These are phyloP conservation scores for Acacia melanoxylon DNA, from an alignment of 306 rosid species.

Conservation along the genomic window DNA sequence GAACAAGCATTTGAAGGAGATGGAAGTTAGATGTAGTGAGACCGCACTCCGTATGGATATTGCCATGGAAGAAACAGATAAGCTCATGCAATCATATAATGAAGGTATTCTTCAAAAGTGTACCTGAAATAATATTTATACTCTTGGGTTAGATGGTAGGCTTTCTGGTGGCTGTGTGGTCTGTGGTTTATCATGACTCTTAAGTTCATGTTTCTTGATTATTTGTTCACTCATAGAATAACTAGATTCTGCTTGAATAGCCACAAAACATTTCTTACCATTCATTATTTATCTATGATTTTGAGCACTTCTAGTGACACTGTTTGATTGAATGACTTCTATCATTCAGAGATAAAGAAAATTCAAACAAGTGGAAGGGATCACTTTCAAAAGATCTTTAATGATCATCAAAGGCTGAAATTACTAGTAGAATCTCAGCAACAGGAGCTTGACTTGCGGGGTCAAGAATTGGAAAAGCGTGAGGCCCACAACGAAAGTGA, in stretches of 20 bases:
- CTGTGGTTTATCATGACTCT: slow-evolving; percentile 13
- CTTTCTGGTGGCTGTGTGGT: not conserved
- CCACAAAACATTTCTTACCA: slow-evolving; percentile 23
- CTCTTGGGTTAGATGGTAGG: slow-evolving; percentile 1
- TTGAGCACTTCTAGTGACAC: slow-evolving; percentile 19
- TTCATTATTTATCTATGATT: slow-evolving; percentile 19
- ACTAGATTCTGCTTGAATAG: slow-evolving; percentile 20
- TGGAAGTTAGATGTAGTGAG: slow-evolving; percentile 65
- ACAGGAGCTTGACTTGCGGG: slow-evolving; percentile 67
- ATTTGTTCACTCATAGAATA: slow-evolving; percentile 25
- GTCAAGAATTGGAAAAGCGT: slow-evolving; percentile 83
- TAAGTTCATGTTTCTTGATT: slow-evolving; percentile 22
- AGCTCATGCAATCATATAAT: slow-evolving; percentile 61
- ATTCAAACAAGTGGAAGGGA: slow-evolving; percentile 81
- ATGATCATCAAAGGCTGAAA: slow-evolving; percentile 77
- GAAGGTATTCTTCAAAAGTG: slow-evolving; percentile 57
- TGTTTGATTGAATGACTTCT: slow-evolving; percentile 36
- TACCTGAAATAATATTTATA: slow-evolving; percentile 7
- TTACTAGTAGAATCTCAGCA: slow-evolving; percentile 81
- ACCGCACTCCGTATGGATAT: slow-evolving; percentile 53
- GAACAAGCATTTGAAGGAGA: slow-evolving; percentile 64
- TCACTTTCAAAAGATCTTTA: slow-evolving; percentile 79
- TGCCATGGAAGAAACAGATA: slow-evolving; percentile 61
- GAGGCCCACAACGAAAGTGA: slow-evolving; percentile 80
- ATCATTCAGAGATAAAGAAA: slow-evolving; percentile 69